Evolutionary conservation across 1,284 basidiomycete species (phyloP), one percentile per base, ranked within the genome.

Genomic region (Marasmius fiardii): DNA sequence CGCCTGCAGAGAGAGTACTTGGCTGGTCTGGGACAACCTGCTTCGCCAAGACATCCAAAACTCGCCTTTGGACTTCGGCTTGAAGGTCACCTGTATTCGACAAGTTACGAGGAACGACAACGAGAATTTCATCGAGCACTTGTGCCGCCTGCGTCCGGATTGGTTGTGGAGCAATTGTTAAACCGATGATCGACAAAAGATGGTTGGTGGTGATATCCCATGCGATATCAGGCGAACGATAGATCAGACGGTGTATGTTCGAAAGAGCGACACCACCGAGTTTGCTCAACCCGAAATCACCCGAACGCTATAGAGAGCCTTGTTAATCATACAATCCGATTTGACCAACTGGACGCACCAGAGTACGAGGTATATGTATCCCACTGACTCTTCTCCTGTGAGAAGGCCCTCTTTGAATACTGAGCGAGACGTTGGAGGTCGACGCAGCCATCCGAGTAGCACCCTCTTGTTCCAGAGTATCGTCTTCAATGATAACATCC

Each of bases 121-220:
- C 75, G 1, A 97, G 75, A 37, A 95, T 83, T 56, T 92, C 90
- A 57, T 93, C 90, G 0, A 98, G 76, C 0, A 92, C 87, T 12
- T 88, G 86, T 0, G 93, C 90, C 0, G 95, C 93, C 70, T 98
- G 95, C 0, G 92, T 71, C 1, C 95, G 89, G 52, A 96, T 92
- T 0, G 83, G 72, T n/a, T 89, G 80, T 0, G 92, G 88, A 0
- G 92, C 88, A 4, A 73, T 74, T 0, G 79, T 67, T 47, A 88
- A 82, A 31, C 88, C 79, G 10, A 92, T 77, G 14, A 95, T 81
- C 18, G 80, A 81, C 3, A 95, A 76, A 0, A 98, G 78, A 66
- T 98, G 94, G 0, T 74, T 74, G 0, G 89, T 92, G 52, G 91
- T 85, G 0, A 85, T 79, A 45, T 87, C 78, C 95, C 95, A 98